phyloP scores from a whole-genome alignment of 345 rosid genomes.

The Camelina hispida region DNA sequence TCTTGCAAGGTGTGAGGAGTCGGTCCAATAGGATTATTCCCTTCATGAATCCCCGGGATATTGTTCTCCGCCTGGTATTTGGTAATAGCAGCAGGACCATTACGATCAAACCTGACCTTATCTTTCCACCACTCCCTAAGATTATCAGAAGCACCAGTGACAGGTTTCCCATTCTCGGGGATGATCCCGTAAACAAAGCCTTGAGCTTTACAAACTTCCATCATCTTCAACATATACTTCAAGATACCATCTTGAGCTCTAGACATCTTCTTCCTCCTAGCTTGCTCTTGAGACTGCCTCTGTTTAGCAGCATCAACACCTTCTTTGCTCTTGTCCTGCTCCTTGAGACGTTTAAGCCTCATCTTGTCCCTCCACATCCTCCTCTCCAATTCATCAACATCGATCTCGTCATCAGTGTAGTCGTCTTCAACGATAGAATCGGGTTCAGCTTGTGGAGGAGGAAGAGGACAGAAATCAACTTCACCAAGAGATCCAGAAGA shows the following conservation, averaged over 20 bases:
- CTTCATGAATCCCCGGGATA: slow-evolving; percentile 57
- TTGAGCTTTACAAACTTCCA: slow-evolving; percentile 97
- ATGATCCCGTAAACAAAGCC: slow-evolving; percentile 97
- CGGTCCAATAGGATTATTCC: slow-evolving; percentile 60
- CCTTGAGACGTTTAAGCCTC: slow-evolving; percentile 86
- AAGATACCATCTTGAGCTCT: slow-evolving; percentile 99
- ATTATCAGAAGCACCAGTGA: slow-evolving; percentile 93
- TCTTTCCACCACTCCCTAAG: slow-evolving; percentile 99
- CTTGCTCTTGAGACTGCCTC: slow-evolving; percentile 86
- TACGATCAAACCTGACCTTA: slow-evolving; percentile 94
- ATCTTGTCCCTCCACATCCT: slow-evolving; percentile 97
- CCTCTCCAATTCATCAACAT: slow-evolving; percentile 79
- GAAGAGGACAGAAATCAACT: slow-evolving; percentile 49
- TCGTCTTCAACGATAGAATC: slow-evolving; percentile 79
- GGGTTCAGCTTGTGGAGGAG: slow-evolving; percentile 52
- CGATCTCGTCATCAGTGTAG: slow-evolving; percentile 96
- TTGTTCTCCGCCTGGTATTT: slow-evolving; percentile 83
- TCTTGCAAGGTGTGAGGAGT: slow-evolving; percentile 77
- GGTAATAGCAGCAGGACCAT: slow-evolving; percentile 91
- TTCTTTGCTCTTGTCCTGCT: slow-evolving; percentile 72
- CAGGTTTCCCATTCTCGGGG: slow-evolving; percentile 96
- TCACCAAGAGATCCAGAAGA: slow-evolving; percentile 56
- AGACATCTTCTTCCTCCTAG: slow-evolving; percentile 98
- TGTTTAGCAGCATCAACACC: slow-evolving; percentile 76
- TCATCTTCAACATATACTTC: slow-evolving; percentile 95